phyloP scores from a whole-genome alignment of 768 basidiomycete species.

The Phallus indusiatus region DNA sequence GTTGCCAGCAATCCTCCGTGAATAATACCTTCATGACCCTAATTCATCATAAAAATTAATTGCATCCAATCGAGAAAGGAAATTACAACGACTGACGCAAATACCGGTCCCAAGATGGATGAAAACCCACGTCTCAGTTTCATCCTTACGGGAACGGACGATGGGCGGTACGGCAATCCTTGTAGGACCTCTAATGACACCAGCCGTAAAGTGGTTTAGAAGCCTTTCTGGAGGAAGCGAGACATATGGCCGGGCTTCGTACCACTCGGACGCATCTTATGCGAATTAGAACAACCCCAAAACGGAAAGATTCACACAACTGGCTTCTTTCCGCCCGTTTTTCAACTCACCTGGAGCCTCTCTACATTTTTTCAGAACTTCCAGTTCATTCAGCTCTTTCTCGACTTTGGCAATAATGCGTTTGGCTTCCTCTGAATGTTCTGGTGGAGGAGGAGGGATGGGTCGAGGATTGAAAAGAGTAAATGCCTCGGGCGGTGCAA shows the following conservation, averaged over 20 bases:
- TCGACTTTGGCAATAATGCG: conserved; percentile 57
- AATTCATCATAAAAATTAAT: not conserved
- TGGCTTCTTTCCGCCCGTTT: not conserved
- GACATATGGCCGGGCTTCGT: conserved; percentile 68
- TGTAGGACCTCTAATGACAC: conserved; percentile 80
- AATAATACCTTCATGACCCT: conserved; percentile 80
- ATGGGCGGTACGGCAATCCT: conserved; percentile 75
- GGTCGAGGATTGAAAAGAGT: conserved; percentile 66
- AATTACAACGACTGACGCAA: conserved; percentile 39
- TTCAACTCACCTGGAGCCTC: conserved; percentile 19
- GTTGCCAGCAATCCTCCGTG: conserved; percentile 92
- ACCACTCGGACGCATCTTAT: conserved; percentile 51
- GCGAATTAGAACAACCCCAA: conserved; percentile 2
- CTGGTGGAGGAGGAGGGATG: conserved; percentile 60
- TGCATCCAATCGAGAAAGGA: not conserved
- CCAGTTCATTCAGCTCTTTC: conserved; percentile 52
- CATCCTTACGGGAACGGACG: conserved; percentile 64
- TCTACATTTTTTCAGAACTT: conserved; percentile 45
- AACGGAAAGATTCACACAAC: not conserved
- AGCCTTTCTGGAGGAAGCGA: conserved; percentile 60
- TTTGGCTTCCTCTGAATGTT: conserved; percentile 46
- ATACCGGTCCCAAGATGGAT: conserved; percentile 78
- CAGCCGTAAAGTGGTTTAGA: conserved; percentile 77
- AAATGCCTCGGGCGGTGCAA: conserved; percentile 60
- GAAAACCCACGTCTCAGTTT: conserved; percentile 59